Conservation (phyloP, 345 rosid genomes). For the Noccaea bulbosa region DNA sequence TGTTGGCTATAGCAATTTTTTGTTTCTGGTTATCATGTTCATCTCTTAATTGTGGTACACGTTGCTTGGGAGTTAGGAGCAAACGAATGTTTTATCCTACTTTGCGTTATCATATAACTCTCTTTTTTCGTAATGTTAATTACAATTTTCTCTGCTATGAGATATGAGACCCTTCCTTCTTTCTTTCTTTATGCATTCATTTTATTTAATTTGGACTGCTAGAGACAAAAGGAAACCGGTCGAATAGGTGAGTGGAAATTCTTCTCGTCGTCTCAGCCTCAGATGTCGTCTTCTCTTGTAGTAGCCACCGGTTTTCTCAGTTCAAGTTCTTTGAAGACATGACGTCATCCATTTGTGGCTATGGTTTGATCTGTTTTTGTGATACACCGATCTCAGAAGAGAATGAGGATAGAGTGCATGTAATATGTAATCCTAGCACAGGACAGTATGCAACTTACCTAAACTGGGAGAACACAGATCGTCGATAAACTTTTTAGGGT, state of each 20-base stretch:
- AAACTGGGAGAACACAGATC: rapidly evolving
- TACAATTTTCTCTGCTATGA: not conserved
- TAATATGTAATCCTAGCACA: not conserved
- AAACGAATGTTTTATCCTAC: not conserved
- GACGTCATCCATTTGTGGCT: not conserved
- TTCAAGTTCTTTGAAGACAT: not conserved
- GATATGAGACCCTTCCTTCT: not conserved
- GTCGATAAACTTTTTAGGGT: not conserved
- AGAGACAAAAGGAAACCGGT: not conserved
- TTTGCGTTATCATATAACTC: not conserved
- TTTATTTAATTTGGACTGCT: not conserved
- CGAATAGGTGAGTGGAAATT: not conserved
- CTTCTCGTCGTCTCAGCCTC: not conserved
- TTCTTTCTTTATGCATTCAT: not conserved
- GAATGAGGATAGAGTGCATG: not conserved
- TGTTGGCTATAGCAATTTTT: not conserved
- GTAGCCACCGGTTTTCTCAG: not conserved
- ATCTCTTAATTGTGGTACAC: not conserved
- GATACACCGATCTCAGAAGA: not conserved
- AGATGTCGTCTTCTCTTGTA: not conserved
- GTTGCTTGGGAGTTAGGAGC: not conserved
- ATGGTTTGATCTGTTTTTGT: not conserved
- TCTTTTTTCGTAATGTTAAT: too few species aligned
- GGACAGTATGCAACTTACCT: not conserved
- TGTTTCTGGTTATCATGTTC: not conserved